A percentile compares a stretch with the other conserved stretches of the same genome.
Evolutionary conservation across 139 green algal species (phyloP).

Genomic region (Microglena sp.): DNA sequence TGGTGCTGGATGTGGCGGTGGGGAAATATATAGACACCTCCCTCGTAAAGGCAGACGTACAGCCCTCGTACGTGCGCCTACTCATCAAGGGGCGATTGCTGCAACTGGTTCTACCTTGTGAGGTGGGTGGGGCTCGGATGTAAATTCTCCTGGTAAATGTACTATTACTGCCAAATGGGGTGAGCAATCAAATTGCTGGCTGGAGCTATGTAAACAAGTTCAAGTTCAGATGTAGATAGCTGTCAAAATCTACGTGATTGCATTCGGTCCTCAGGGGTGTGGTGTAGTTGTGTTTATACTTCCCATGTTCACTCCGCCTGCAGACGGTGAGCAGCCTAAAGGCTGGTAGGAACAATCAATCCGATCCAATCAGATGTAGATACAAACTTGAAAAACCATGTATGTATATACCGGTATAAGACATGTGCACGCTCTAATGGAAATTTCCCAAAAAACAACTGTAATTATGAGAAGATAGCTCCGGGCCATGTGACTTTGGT

Average conservation of each 20-base stretch:
- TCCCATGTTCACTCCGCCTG: not conserved
- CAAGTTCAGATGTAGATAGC: not conserved
- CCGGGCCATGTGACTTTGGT: not conserved
- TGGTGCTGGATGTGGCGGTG: slow-evolving; percentile 69
- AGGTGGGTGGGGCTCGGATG: slow-evolving; percentile 48
- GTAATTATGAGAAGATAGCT: not conserved
- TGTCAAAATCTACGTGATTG: not conserved
- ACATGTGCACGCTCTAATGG: too few species aligned
- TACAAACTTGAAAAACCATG: too few species aligned
- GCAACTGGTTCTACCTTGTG: slow-evolving; percentile 65
- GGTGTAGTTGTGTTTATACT: not conserved
- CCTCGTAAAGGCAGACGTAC: slow-evolving; percentile 73
- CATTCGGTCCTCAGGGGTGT: not conserved
- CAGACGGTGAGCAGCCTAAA: too few species aligned
- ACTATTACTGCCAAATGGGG: not conserved
- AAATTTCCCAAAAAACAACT: too few species aligned
- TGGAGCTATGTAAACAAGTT: not conserved
- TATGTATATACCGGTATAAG: too few species aligned
- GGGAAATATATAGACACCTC: slow-evolving; percentile 71
- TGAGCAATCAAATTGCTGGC: not conserved
- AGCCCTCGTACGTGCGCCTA: slow-evolving; percentile 59
- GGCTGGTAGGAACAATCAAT: too few species aligned
- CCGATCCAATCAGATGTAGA: too few species aligned
- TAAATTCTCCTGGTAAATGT: too few species aligned
- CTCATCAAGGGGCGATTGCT: slow-evolving; percentile 79